Percentiles rank a stretch among this genome's conserved stretches.
Conservation (phyloP, 2,329 filamentous ascomycete genomes). For the Aaosphaeria arxii region DNA sequence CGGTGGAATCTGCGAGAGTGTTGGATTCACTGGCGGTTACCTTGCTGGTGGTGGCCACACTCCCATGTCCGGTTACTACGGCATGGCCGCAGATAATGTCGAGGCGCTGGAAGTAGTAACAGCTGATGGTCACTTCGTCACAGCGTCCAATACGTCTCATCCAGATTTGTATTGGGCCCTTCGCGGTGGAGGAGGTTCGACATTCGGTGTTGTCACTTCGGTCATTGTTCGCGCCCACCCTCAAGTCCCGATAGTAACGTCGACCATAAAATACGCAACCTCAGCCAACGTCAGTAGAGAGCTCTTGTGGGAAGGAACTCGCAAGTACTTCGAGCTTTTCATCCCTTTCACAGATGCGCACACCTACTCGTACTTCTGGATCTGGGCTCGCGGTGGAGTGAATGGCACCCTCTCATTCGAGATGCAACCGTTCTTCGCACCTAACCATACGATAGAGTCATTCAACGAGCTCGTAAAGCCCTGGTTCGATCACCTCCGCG, state of each 20-base stretch:
- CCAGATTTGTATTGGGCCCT: conserved; percentile 23
- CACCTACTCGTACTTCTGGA: conserved; percentile 1
- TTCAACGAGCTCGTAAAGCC: conserved; percentile 5
- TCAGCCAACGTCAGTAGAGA: conserved; percentile 9
- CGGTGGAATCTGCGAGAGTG: conserved; percentile 29
- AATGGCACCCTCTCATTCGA: conserved; percentile 1
- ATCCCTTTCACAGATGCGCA: neutral
- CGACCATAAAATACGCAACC: conserved; percentile 4
- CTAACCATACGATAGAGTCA: conserved; percentile 5
- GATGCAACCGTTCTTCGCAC: conserved; percentile 7
- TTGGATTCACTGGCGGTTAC: conserved; percentile 44
- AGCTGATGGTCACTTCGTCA: conserved; percentile 11
- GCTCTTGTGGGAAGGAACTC: conserved; percentile 12
- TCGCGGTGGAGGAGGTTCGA: conserved; percentile 17
- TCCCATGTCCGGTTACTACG: conserved; percentile 46
- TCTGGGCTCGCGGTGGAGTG: neutral
- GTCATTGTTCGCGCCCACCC: conserved; percentile 17
- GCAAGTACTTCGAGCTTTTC: conserved; percentile 2
- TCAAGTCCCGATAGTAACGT: conserved; percentile 4
- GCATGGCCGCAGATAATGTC: conserved; percentile 22
- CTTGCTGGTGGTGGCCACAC: conserved; percentile 51
- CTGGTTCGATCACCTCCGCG: conserved; percentile 1
- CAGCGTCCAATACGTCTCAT: conserved; percentile 3
- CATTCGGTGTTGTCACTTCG: conserved; percentile 13
- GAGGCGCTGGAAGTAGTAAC: conserved; percentile 7